phyloP scores from a whole-genome alignment of 1,139 yeast genomes.

The Wickerhamomyces sp. region DNA sequence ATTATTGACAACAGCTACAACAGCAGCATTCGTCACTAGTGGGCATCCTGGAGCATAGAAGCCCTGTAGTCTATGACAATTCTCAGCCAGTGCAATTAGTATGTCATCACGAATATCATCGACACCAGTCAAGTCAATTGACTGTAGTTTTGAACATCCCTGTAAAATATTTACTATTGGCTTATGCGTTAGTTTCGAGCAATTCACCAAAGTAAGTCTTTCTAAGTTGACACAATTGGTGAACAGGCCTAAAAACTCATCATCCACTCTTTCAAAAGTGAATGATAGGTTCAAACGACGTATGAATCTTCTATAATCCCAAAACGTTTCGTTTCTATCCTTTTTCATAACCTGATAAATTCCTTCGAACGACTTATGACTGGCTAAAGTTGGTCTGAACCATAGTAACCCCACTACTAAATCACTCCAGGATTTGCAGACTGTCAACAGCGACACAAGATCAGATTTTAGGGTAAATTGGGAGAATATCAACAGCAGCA shows the following conservation, averaged over 20 bases:
- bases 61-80: conserved; percentile 81
- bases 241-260: conserved; percentile 51
- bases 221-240: conserved; percentile 72
- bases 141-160: conserved; percentile 68
- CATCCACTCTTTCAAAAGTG: conserved; percentile 64
- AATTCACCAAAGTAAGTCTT: conserved; percentile 78
- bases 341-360: conserved; percentile 52
- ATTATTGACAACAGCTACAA: conserved; percentile 50
- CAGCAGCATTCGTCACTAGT: conserved; percentile 59
- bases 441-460: conserved; percentile 62
- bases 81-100: conserved; percentile 60
- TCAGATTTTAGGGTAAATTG: conserved; percentile 60
- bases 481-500: conserved; percentile 65
- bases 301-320: conserved; percentile 72
- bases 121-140: conserved; percentile 90
- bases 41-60: conserved; percentile 85
- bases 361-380: conserved; percentile 41
- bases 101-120: conserved; percentile 62
- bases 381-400: conserved; percentile 82
- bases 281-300: conserved; percentile 78
- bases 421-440: conserved; percentile 79
- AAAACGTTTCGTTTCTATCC: conserved; percentile 45
- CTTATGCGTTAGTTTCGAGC: conserved; percentile 56
- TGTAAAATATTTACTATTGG: conserved; percentile 60
- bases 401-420: conserved; percentile 77